These are phyloP conservation scores for Colletotrichum caudatum DNA, from an alignment of 2,329 filamentous ascomycete species.

Conservation along the genomic window DNA sequence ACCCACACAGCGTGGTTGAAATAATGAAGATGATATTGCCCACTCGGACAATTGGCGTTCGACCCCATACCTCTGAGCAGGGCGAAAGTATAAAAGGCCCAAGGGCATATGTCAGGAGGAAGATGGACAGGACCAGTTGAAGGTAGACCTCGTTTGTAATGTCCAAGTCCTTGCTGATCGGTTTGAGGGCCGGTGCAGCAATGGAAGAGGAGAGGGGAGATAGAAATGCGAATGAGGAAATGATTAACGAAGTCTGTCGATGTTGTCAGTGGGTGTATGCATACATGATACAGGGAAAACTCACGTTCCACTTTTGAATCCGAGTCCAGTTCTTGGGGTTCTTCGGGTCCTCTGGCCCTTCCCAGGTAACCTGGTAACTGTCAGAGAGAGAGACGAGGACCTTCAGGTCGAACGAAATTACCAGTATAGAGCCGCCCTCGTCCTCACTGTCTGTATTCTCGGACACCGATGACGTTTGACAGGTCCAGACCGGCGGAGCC, in stretches of 20 bases:
- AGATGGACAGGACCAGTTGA: slow-evolving; percentile 60
- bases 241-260: slow-evolving; percentile 53
- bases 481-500: not conserved
- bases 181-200: slow-evolving; percentile 48
- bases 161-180: slow-evolving; percentile 56
- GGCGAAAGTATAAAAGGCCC: slow-evolving; percentile 59
- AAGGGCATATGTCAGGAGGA: slow-evolving; percentile 60
- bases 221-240: slow-evolving; percentile 64
- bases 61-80: slow-evolving; percentile 56
- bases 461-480: not conserved
- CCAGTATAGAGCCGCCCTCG: not conserved
- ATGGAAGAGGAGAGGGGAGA: slow-evolving; percentile 65
- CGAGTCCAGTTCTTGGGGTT: slow-evolving; percentile 56
- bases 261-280: not conserved
- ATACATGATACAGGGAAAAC: not conserved
- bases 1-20: slow-evolving; percentile 58
- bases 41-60: slow-evolving; percentile 52
- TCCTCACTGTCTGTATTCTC: not conserved
- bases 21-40: slow-evolving; percentile 51
- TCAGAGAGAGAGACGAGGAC: not conserved
- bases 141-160: slow-evolving; percentile 54
- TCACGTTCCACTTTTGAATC: slow-evolving; percentile 57
- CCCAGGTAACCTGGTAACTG: slow-evolving; percentile 45
- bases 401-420: not conserved
- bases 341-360: slow-evolving; percentile 52